phyloP scores from a whole-genome alignment of 768 basidiomycete genomes.

The Exidia glandulosa region DNA sequence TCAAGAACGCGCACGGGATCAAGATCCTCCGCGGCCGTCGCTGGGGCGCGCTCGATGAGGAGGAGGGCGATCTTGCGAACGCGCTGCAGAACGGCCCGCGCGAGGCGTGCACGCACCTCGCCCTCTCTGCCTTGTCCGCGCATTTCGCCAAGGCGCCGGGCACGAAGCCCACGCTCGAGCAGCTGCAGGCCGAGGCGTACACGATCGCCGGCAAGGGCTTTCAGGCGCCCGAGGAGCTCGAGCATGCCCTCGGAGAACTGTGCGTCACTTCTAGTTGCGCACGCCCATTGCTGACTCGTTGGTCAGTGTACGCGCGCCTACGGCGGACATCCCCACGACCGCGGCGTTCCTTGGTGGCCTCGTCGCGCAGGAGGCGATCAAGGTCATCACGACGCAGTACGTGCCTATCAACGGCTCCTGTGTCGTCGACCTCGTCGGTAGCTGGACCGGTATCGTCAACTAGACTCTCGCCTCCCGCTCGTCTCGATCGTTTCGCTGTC shows the following conservation, averaged over 20 bases:
- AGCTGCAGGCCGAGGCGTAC: conserved; percentile 40
- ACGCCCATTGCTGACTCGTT: neutral
- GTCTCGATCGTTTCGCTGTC: too few relatives aligned
- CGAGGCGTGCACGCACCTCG: conserved; percentile 58
- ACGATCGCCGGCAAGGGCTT: conserved; percentile 37
- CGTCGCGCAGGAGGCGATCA: conserved; percentile 93
- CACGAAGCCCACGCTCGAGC: conserved; percentile 35
- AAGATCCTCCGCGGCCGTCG: conserved; percentile 51
- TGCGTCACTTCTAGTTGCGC: conserved; percentile 28
- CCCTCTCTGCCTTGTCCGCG: conserved; percentile 49
- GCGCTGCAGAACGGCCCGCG: conserved; percentile 33
- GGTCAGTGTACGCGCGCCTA: conserved; percentile 62
- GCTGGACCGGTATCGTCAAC: conserved; percentile 56
- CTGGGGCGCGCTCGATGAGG: conserved; percentile 47
- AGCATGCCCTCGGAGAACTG: conserved; percentile 66
- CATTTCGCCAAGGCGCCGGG: conserved; percentile 14
- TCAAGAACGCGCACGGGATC: conserved; percentile 71
- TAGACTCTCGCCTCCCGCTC: too few relatives aligned
- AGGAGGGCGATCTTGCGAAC: conserved; percentile 35
- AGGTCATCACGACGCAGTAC: conserved; percentile 94
- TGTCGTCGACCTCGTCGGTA: conserved; percentile 73
- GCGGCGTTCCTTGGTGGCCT: conserved; percentile 90
- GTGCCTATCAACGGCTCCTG: conserved; percentile 80
- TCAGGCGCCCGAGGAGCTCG: conserved; percentile 30
- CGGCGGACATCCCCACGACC: conserved; percentile 82